Evolutionary conservation across 2,329 filamentous ascomycete genomes (phyloP), one percentile per base, ranked within the genome.

Genomic region (Cryphonectria carpinicola): DNA sequence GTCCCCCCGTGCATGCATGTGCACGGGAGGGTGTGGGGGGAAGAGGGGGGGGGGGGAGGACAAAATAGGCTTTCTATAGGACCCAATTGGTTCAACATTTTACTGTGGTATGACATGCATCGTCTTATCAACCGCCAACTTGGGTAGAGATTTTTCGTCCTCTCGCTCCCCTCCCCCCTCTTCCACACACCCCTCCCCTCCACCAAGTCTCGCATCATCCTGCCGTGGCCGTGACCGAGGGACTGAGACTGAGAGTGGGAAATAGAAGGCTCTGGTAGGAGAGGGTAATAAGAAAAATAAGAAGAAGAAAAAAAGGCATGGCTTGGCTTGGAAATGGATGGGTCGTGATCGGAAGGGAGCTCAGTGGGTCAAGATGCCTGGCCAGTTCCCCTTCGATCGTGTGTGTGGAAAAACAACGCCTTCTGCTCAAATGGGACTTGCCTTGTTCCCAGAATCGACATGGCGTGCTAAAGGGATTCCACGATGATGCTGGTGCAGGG

Each of bases 81-180:
- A 60, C 70, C 64, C 37, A 37, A 72, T 67, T 70, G 67, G 68
- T 19, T 60, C 52, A 64, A 69, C 35, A n/a, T 25, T 60, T 13
- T 49, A 19, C 46, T 49, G 46, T n/a, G 22, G 46, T 19, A 49
- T 49, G 32, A 63, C 60, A 65, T 64, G 70, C 64, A 17, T 67
- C 70, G 67, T 71, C 70, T 70, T 71, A 72, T 70, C 67, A 70
- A 52, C 65, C 61, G 46, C 58, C 60, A 60, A 67, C 52, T 70
- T 63, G 65, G 70, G 68, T 62, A 65, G 64, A 65, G 41, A 37
- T 46, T 65, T 72, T 58, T 35, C 2, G 32, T 35, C n/a, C 35
- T 49, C n/a, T 28, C 35, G n/a, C 19, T 28, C n/a, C 52, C 58
- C 14, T 39, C 17, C 49, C 43, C 4, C 43, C 5, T 19, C 17